Conservation (phyloP, 306 rosid genomes). For the Prunus persica region Prunus_persica_NCBIv2 NC_034009.1:29888001-29888500, state of each 20-base stretch:
- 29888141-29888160: neutral
- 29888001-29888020: conserved; percentile 57
- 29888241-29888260: conserved; percentile 73
- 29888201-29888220: conserved; percentile 73
- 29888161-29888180: conserved; percentile 11
- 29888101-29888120: conserved; percentile 60
- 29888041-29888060: conserved; percentile 65
- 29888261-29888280: conserved; percentile 65
- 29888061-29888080: conserved; percentile 67
- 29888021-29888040: conserved; percentile 64
- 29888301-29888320: conserved; percentile 92
- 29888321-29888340: conserved; percentile 61
- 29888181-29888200: conserved; percentile 67
- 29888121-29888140: conserved; percentile 7
- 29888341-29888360: conserved; percentile 74
- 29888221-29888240: conserved; percentile 87
- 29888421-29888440: conserved; percentile 90
- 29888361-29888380: conserved; percentile 77
- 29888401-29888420: conserved; percentile 83
- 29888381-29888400: conserved; percentile 51
- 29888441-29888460: conserved; percentile 71
- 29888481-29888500: conserved; percentile 70
- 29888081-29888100: conserved; percentile 76
- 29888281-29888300: conserved; percentile 83
- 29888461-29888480: conserved; percentile 71